These are phyloP conservation scores for Backusella westeae DNA, from an alignment of 192 early-diverging fungal species.

Conservation along the genomic window DNA sequence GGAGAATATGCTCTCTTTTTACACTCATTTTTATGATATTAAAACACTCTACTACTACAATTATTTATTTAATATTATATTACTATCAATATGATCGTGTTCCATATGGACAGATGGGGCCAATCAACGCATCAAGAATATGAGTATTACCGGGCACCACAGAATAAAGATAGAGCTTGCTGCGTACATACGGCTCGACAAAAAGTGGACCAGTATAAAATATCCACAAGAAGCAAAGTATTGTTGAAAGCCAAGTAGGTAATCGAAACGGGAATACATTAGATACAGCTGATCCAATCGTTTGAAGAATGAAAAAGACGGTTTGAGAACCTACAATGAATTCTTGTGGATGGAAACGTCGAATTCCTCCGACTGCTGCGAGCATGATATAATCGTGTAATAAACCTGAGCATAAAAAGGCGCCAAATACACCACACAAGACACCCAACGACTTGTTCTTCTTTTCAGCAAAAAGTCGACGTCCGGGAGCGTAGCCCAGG, in stretches of 20 bases:
- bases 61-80: neutral
- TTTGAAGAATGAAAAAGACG: constrained; percentile 27
- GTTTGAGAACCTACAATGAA: constrained; percentile 17
- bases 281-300: neutral
- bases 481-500: neutral
- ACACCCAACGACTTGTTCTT: neutral
- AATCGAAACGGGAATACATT: neutral
- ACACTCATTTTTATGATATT: neutral
- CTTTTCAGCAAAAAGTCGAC: neutral
- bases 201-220: constrained; percentile 20
- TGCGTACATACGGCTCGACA: constrained; percentile 18
- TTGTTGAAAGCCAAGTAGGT: constrained; percentile 4
- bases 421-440: constrained; percentile 4
- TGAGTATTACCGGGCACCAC: constrained; percentile 7
- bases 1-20: neutral
- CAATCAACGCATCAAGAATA: neutral
- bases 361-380: constrained; percentile 3
- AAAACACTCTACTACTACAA: neutral
- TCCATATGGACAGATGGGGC: constrained; percentile 19
- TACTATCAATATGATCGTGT: neutral
- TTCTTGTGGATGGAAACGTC: neutral
- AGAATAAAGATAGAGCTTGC: neutral
- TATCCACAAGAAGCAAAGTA: constrained; percentile 14
- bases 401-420: constrained; percentile 22
- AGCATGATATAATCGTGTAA: constrained; percentile 30